Conservation (phyloP, 257 asterid genomes). For the Scutellaria galericulata region DNA sequence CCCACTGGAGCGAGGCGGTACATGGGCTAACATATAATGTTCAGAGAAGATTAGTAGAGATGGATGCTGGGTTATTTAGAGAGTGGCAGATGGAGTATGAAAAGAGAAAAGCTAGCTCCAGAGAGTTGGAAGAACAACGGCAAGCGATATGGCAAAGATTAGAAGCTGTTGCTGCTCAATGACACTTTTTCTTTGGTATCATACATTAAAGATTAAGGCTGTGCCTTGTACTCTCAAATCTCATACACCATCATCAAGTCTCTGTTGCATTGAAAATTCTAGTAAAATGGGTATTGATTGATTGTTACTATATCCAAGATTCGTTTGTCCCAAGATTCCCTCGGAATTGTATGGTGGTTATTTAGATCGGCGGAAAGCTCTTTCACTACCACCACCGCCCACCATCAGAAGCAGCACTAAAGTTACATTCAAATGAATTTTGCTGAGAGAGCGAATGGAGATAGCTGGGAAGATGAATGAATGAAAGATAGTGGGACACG, state of each 20-base stretch:
- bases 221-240: too few species aligned
- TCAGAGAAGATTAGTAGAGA: conserved; percentile 70
- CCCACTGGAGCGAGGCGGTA: conserved; percentile 88
- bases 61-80: conserved; percentile 71
- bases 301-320: too few species aligned
- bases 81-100: conserved; percentile 68
- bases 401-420: conserved; percentile 14
- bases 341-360: conserved; percentile 56
- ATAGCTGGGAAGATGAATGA: background rate
- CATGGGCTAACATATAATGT: conserved; percentile 67
- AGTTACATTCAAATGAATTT: background rate
- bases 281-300: too few species aligned
- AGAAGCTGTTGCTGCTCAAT: background rate
- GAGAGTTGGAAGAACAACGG: conserved; percentile 59
- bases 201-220: too few species aligned
- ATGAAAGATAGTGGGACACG: conserved; percentile 27
- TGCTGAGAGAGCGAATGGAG: background rate
- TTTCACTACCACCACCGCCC: too few species aligned
- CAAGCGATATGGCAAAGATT: conserved; percentile 75
- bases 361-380: conserved; percentile 17
- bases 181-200: too few species aligned
- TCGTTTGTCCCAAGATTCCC: too few species aligned
- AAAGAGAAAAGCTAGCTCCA: conserved; percentile 52
- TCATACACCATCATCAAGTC: too few species aligned
- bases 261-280: too few species aligned